phyloP scores from a whole-genome alignment of 73 alveolate species.

The Tetrahymena elliotti region DNA sequence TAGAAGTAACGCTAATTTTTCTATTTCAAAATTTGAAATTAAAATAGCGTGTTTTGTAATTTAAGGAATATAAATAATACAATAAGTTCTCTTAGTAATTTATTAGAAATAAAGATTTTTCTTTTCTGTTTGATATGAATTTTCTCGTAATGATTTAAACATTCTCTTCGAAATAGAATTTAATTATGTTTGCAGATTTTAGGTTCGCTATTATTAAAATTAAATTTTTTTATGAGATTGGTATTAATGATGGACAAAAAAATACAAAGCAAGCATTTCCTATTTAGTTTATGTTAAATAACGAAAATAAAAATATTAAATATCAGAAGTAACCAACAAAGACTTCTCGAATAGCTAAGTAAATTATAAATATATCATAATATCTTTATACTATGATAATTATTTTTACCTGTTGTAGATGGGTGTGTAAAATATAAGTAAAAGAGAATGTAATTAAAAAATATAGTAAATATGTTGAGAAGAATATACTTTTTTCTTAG shows the following conservation, averaged over 20 bases:
- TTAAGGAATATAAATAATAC: neutral
- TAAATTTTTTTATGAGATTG: neutral
- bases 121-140: neutral
- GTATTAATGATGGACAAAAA: neutral
- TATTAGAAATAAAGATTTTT: neutral
- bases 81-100: neutral
- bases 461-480: too few relatives aligned
- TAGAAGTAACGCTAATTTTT: neutral
- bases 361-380: too few relatives aligned
- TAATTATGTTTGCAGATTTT: neutral
- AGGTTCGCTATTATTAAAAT: neutral
- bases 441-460: too few relatives aligned
- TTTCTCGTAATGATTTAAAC: neutral
- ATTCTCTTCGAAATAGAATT: neutral
- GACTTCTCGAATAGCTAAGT: neutral
- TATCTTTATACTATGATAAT: too few relatives aligned
- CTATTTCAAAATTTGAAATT: neutral
- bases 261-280: neutral
- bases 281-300: neutral
- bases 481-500: too few relatives aligned
- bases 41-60: neutral
- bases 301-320: too few relatives aligned
- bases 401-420: too few relatives aligned
- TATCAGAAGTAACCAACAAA: neutral
- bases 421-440: too few relatives aligned